A percentile compares a stretch with the other conserved stretches of the same genome.
Evolutionary conservation across 768 basidiomycete genomes (phyloP).

Genomic region (Leccinum broughii): DNA sequence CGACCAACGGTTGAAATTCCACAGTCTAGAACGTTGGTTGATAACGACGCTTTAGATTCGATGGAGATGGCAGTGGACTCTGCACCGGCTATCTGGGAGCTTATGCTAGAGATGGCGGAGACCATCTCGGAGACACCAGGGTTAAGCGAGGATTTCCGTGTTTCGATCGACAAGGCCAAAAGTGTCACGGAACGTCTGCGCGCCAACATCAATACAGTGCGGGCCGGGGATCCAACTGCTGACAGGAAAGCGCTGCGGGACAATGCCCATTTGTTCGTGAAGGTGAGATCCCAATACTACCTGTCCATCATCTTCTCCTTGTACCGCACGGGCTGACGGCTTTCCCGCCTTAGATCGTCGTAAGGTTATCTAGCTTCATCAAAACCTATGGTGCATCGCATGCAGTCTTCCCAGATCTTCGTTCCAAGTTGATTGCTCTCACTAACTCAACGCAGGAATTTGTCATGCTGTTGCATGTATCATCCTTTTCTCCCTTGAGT

Average conservation of each 20-base stretch:
- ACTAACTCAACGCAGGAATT: slow-evolving; percentile 87
- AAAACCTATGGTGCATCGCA: slow-evolving; percentile 60
- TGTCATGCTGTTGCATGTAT: slow-evolving; percentile 82
- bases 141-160: slow-evolving; percentile 45
- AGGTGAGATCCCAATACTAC: slow-evolving; percentile 47
- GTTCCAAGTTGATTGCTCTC: slow-evolving; percentile 71
- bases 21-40: slow-evolving; percentile 63
- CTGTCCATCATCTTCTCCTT: neutral
- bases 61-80: slow-evolving; percentile 77
- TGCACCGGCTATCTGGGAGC: slow-evolving; percentile 80
- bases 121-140: slow-evolving; percentile 52
- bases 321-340: slow-evolving; percentile 4
- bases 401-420: slow-evolving; percentile 59
- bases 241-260: slow-evolving; percentile 69
- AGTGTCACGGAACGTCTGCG: slow-evolving; percentile 62
- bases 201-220: slow-evolving; percentile 56
- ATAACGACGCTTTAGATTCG: slow-evolving; percentile 76
- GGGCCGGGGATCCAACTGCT: slow-evolving; percentile 51
- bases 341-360: slow-evolving; percentile 54
- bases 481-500: slow-evolving; percentile 67
- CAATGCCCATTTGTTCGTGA: slow-evolving; percentile 78
- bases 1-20: slow-evolving; percentile 48
- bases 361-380: slow-evolving; percentile 72
- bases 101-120: slow-evolving; percentile 73
- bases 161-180: slow-evolving; percentile 61